Percentiles rank a stretch among this genome's conserved stretches.
These are phyloP conservation scores for Cutaneotrichosporon sp. DNA, from an alignment of 1,284 basidiomycete species.

Conservation along the genomic window DNA sequence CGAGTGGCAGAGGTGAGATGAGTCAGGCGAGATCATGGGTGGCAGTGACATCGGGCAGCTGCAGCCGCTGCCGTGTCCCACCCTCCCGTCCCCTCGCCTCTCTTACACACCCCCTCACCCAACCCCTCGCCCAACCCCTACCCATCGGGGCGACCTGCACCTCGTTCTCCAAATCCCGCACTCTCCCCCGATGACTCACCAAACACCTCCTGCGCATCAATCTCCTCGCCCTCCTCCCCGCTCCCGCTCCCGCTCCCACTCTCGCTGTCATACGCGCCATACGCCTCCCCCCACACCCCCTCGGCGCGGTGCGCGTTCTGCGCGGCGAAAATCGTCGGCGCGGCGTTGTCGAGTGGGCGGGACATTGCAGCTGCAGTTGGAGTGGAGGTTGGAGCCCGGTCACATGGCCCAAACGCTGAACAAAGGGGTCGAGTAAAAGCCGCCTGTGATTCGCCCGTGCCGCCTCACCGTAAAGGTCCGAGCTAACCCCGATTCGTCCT, in stretches of 20 bases:
- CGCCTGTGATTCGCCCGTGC: not conserved
- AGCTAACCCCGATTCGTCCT: conserved; percentile 15
- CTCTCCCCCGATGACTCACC: conserved; percentile 56
- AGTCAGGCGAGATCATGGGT: not conserved
- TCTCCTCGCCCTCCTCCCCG: conserved; percentile 57
- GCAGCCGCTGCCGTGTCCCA: too few species aligned
- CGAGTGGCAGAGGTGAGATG: not conserved
- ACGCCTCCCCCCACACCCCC: conserved; percentile 24
- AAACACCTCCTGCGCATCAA: conserved; percentile 61
- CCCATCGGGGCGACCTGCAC: too few species aligned
- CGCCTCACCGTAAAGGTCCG: conserved; percentile 21
- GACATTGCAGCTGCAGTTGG: conserved; percentile 30
- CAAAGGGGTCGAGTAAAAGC: not conserved
- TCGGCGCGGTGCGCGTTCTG: conserved; percentile 21
- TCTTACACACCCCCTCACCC: not conserved
- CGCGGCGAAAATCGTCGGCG: conserved; percentile 48
- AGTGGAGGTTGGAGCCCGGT: not conserved
- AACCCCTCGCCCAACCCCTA: not conserved
- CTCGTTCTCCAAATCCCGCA: too few species aligned
- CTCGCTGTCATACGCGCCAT: conserved; percentile 3
- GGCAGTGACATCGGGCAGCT: too few species aligned
- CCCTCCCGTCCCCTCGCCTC: too few species aligned
- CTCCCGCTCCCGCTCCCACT: not conserved
- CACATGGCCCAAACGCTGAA: not conserved
- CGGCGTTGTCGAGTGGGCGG: conserved; percentile 47